Evolutionary conservation across 345 rosid genomes (phyloP), one percentile per base, ranked within the genome.

Genomic region (Eutrema japonicum): DNA sequence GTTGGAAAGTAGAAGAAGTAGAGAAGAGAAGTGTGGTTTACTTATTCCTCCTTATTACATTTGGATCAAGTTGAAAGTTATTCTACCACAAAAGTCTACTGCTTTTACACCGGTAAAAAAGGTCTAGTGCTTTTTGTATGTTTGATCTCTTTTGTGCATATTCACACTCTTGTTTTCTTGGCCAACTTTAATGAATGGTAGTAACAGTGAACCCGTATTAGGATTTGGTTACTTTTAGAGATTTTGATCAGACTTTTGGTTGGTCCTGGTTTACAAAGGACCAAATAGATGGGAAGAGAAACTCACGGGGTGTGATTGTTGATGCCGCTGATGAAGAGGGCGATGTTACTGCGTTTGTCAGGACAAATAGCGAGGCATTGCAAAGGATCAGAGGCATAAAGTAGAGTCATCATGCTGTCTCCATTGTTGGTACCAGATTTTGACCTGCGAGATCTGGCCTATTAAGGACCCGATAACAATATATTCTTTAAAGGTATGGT

Each of bases 361-460:
- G 99, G 97, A 60, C 96, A 95, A 67, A 94, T 87, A 48, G 89
- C 96, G 8, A 94, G 98, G 77, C 91, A 87, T 69, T 81, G 72
- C n/a, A 73, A 82, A 62, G 83, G 81, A 71, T 87, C 80, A 71
- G 81, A 71, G 59, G 96, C 85, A 66, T 79, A 81, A 29, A 95
- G 93, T 67, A 95, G 82, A 32, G 96, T 90, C 99, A 95, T 95
- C 87, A 88, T 87, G 81, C 99, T 92, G 79, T 92, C 99, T 62
- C 99, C 96, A 18, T n/a, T 18, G 18, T 18, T 18, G 18, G 18
- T 18, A 18, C 1, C 18, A 18, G 18, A 18, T 18, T 18, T 18
- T 1, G 18, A 18, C 18, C 18, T 18, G 18, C 18, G 18, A 18
- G 0, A 18, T 18, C 18, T 18, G 18, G 18, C 1, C 18, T 1